Evolutionary conservation across 163 green algal species (phyloP).

Genomic region (Volvox carteri): DNA sequence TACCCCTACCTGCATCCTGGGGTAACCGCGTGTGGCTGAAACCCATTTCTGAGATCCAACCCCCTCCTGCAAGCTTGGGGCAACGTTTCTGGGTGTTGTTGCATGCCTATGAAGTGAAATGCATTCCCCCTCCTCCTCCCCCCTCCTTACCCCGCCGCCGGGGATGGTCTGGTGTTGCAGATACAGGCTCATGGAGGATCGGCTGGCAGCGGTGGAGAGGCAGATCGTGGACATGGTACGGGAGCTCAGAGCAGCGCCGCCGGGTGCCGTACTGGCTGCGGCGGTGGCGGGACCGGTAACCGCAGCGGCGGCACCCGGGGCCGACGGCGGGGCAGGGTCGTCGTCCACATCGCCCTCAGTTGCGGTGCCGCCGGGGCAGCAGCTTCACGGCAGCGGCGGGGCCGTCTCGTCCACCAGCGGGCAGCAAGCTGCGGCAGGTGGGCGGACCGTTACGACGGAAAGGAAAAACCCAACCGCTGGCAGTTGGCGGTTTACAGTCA

Average conservation of each 20-base stretch:
- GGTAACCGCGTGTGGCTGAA: no score
- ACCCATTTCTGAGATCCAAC: no score
- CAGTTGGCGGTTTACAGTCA: no score
- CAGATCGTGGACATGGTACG: conserved; percentile 22
- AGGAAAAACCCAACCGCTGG: no score
- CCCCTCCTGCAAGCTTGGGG: no score
- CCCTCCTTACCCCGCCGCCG: no score
- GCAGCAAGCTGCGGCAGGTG: conserved; percentile 36
- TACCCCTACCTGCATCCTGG: no score
- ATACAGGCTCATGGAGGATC: conserved; percentile 53
- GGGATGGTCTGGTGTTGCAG: no score
- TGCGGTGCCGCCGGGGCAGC: background rate
- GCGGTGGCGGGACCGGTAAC: background rate
- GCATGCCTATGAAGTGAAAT: no score
- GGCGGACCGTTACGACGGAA: no score
- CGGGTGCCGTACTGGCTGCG: background rate
- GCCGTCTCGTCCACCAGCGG: background rate
- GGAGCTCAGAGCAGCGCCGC: conserved; percentile 22
- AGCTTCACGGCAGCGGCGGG: background rate
- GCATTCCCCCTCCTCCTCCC: no score
- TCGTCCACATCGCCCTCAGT: background rate
- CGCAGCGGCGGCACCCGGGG: background rate
- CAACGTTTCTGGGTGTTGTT: no score
- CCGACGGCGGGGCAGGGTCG: background rate
- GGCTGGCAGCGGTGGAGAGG: conserved; percentile 37